Conservation (phyloP, 2,329 filamentous ascomycete species). For the Monosporascus sp. region DNA sequence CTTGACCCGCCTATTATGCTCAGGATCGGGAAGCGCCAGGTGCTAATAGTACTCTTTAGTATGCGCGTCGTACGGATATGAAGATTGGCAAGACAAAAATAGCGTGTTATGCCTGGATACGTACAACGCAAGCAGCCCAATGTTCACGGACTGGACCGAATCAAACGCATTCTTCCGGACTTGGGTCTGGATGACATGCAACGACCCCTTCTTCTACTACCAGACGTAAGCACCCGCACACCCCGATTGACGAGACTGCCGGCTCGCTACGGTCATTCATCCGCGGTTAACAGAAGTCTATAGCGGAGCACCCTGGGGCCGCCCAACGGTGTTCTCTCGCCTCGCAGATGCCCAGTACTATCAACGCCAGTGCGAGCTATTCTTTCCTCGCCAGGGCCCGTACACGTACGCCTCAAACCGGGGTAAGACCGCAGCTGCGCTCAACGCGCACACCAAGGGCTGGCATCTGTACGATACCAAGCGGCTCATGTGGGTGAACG, state of each 20-base stretch:
- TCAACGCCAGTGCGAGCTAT: conserved; percentile 48
- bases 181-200: conserved; percentile 58
- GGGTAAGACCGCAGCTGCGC: conserved; percentile 38
- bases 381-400: conserved; percentile 47
- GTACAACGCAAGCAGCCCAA: conserved; percentile 41
- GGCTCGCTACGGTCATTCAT: no score
- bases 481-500: conserved; percentile 53
- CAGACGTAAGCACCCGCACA: conserved; percentile 35
- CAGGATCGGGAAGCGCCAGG: background rate
- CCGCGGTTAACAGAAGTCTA: no score
- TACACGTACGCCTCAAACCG: conserved; percentile 41
- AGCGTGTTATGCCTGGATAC: conserved; percentile 48
- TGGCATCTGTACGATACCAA: conserved; percentile 47
- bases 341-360: conserved; percentile 46
- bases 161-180: conserved; percentile 43
- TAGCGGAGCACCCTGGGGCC: conserved; percentile 39
- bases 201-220: conserved; percentile 56
- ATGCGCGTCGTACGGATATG: conserved; percentile 43
- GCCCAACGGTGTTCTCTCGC: conserved; percentile 45
- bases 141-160: conserved; percentile 44
- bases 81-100: conserved; percentile 32
- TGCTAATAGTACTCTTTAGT: background rate
- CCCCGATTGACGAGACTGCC: no score
- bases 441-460: conserved; percentile 51
- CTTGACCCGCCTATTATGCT: background rate